These are phyloP conservation scores for Melocanna baccifera DNA, from an alignment of 176 grass and related monocot genomes.

Conservation along the genomic window DNA sequence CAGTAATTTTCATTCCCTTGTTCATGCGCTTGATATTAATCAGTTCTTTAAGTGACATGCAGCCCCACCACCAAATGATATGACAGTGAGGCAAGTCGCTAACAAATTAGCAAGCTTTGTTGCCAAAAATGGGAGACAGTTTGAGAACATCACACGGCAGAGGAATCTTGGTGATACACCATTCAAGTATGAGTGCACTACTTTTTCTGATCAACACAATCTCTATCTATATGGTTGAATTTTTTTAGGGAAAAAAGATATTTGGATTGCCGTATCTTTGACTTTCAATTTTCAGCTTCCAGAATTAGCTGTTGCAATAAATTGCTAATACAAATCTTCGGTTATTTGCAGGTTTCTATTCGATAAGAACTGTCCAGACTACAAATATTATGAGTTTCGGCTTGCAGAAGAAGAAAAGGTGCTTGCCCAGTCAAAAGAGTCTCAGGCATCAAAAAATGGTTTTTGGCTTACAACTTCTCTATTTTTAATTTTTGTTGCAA, in stretches of 20 bases:
- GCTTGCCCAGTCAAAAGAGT: constrained; percentile 58
- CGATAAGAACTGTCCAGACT: constrained; percentile 81
- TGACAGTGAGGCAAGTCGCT: constrained; percentile 85
- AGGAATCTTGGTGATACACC: constrained; percentile 94
- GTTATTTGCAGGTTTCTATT: constrained; percentile 85
- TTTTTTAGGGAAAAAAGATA: background rate
- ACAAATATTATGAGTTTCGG: constrained; percentile 79
- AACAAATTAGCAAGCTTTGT: constrained; percentile 92
- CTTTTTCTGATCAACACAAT: background rate
- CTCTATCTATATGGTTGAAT: background rate
- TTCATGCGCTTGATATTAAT: constrained; percentile 68
- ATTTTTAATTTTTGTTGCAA: background rate
- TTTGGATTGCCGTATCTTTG: background rate
- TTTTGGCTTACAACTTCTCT: background rate
- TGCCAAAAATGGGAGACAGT: constrained; percentile 92
- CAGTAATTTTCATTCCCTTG: constrained; percentile 76
- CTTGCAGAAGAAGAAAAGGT: constrained; percentile 80
- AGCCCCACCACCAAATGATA: constrained; percentile 81
- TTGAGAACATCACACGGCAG: constrained; percentile 88
- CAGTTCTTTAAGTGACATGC: constrained; percentile 99
- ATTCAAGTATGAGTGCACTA: constrained; percentile 65
- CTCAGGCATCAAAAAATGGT: constrained; percentile 55
- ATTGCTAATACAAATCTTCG: background rate
- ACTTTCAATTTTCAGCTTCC: background rate
- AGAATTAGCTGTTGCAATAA: background rate